Percentiles rank a stretch among this genome's conserved stretches.
Evolutionary conservation across 73 alveolate species (phyloP).

Genomic region (Blepharisma stoltei): DNA sequence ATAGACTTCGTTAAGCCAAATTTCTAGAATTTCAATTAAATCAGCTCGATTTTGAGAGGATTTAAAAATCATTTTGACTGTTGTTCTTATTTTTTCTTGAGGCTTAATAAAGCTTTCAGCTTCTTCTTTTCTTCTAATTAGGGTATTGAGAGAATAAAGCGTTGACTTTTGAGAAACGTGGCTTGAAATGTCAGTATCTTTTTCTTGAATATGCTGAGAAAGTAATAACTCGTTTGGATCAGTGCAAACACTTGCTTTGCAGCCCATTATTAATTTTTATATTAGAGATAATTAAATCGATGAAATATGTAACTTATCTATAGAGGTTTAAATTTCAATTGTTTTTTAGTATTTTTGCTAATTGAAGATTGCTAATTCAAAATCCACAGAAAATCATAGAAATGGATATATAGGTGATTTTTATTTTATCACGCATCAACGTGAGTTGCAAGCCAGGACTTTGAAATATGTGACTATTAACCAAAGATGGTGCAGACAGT

Average conservation of each 20-base stretch:
- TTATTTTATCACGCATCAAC: too few species aligned
- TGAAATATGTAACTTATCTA: too few species aligned
- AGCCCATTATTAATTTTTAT: not conserved
- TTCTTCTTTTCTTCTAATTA: not conserved
- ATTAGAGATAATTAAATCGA: not conserved
- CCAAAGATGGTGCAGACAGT: too few species aligned
- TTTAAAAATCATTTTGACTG: not conserved
- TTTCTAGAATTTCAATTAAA: not conserved
- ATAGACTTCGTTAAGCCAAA: conserved; percentile 3
- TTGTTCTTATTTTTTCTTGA: not conserved
- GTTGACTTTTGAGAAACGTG: not conserved
- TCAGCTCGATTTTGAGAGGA: not conserved
- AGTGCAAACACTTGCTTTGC: not conserved
- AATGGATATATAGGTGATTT: too few species aligned
- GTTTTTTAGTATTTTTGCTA: too few species aligned
- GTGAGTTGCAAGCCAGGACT: too few species aligned
- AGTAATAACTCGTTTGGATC: not conserved
- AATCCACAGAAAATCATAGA: too few species aligned
- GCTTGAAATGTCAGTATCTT: not conserved
- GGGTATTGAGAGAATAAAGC: not conserved
- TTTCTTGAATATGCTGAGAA: not conserved
- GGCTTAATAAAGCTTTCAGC: not conserved
- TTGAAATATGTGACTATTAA: too few species aligned
- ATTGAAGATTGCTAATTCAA: too few species aligned
- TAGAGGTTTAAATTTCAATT: too few species aligned